Percentiles rank a stretch among this genome's conserved stretches.
Conservation (phyloP, 768 basidiomycete genomes). For the Trametes maxima region DNA sequence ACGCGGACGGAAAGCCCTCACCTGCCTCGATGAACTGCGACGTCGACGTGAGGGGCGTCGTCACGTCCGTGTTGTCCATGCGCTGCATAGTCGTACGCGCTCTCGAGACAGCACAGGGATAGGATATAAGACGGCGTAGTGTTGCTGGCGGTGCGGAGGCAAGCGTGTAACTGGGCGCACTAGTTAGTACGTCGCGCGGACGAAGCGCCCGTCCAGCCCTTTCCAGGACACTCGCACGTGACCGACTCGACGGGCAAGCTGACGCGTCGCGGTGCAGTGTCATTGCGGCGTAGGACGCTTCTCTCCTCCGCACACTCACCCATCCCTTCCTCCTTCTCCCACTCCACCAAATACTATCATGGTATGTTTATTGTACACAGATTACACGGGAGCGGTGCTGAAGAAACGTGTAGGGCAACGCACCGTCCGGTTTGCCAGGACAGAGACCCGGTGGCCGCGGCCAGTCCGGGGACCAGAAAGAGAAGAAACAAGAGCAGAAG, state of each 20-base stretch:
- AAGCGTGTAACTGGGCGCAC: slow-evolving; percentile 10
- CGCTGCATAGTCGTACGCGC: slow-evolving; percentile 6
- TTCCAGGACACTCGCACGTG: slow-evolving; percentile 17
- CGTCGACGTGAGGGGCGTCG: slow-evolving; percentile 47
- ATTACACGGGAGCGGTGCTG: not conserved
- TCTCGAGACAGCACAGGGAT: not conserved
- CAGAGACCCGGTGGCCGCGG: slow-evolving; percentile 29
- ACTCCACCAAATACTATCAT: slow-evolving; percentile 10
- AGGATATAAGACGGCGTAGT: not conserved
- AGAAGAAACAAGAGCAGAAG: slow-evolving; percentile 54
- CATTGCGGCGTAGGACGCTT: slow-evolving; percentile 2
- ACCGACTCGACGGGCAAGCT: slow-evolving; percentile 22
- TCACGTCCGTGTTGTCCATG: slow-evolving; percentile 26
- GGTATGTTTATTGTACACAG: slow-evolving; percentile 5
- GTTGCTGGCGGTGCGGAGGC: slow-evolving; percentile 4
- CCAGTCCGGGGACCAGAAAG: slow-evolving; percentile 45
- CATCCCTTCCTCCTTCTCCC: not conserved
- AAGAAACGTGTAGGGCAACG: slow-evolving; percentile 59
- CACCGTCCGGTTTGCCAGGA: slow-evolving; percentile 61
- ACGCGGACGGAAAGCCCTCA: slow-evolving; percentile 26
- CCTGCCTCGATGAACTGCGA: slow-evolving; percentile 86
- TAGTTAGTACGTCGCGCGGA: not conserved
- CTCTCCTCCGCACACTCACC: not conserved
- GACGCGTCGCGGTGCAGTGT: slow-evolving; percentile 37
- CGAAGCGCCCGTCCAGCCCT: slow-evolving; percentile 11